A percentile compares a stretch with the other conserved stretches of the same genome.
Conservation (phyloP, 108 stramenopile species). For the Stephanodiscus triporus region DNA sequence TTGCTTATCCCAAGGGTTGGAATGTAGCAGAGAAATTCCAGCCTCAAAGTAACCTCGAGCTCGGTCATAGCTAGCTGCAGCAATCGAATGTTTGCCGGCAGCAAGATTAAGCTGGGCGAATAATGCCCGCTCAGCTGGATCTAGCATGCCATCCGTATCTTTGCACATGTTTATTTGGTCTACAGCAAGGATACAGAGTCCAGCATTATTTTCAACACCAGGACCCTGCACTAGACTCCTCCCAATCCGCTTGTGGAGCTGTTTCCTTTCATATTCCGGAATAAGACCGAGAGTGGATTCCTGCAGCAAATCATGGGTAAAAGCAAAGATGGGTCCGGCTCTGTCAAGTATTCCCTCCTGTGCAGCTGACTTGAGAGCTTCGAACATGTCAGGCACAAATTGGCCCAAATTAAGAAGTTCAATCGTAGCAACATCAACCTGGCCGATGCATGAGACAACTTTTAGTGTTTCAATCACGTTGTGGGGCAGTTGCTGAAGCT, state of each 20-base stretch:
- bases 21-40: conserved; percentile 11
- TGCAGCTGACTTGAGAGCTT: neutral
- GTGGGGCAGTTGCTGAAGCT: neutral
- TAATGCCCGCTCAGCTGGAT: neutral
- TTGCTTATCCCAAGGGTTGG: conserved; percentile 2
- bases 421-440: neutral
- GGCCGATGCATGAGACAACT: conserved; percentile 4
- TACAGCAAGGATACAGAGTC: neutral
- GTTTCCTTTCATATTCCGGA: neutral
- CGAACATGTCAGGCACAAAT: neutral
- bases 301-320: conserved; percentile 11
- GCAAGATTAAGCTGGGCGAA: conserved; percentile 1
- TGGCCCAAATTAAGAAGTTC: neutral
- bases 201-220: neutral
- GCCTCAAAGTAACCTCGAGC: conserved; percentile 10
- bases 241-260: conserved; percentile 11
- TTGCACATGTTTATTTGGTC: conserved; percentile 24
- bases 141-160: neutral
- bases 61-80: conserved; percentile 1
- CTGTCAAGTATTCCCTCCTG: conserved; percentile 14
- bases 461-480: neutral
- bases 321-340: conserved; percentile 13
- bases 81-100: conserved; percentile 14
- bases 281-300: conserved; percentile 6
- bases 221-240: neutral